Conservation (phyloP, 2,329 filamentous ascomycete genomes). For the Aspergillus luchuensis region DNA sequence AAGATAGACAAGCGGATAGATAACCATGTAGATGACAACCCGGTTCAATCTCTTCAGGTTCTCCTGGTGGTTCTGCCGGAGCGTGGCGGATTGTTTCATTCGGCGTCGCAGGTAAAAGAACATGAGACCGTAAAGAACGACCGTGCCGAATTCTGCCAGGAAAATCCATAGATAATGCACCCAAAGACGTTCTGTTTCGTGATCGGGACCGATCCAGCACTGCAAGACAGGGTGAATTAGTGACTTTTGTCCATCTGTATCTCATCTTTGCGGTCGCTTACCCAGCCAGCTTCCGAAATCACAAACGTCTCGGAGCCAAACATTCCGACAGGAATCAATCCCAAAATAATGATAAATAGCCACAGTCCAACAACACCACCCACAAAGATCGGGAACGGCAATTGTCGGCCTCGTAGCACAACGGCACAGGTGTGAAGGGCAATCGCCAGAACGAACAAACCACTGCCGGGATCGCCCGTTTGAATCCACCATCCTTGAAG, state of each 20-base stretch:
- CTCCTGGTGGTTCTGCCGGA: conserved; percentile 36
- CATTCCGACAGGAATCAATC: conserved; percentile 49
- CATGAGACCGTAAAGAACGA: conserved; percentile 52
- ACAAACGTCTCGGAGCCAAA: conserved; percentile 47
- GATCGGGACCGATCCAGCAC: conserved; percentile 54
- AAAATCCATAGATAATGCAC: conserved; percentile 59
- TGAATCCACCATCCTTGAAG: conserved; percentile 56
- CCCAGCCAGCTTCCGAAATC: conserved; percentile 54
- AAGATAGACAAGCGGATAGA: conserved; percentile 56
- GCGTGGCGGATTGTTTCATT: conserved; percentile 39
- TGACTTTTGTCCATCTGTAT: neutral
- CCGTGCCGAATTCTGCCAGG: conserved; percentile 54
- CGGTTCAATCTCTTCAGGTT: conserved; percentile 40
- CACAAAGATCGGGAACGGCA: conserved; percentile 49
- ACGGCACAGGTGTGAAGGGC: conserved; percentile 55
- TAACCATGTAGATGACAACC: conserved; percentile 49
- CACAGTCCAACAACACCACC: conserved; percentile 48
- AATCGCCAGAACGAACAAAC: conserved; percentile 55
- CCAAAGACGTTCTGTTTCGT: conserved; percentile 51
- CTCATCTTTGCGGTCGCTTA: conserved; percentile 28
- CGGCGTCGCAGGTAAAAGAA: conserved; percentile 51
- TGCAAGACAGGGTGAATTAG: conserved; percentile 23
- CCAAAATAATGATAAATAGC: conserved; percentile 50
- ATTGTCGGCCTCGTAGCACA: conserved; percentile 50
- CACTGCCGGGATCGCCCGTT: conserved; percentile 53